Percentiles rank a stretch among this genome's conserved stretches.
These are phyloP conservation scores for Phytophthora tentaculata DNA, from an alignment of 352 stramenopile species.

Conservation along the genomic window DNA sequence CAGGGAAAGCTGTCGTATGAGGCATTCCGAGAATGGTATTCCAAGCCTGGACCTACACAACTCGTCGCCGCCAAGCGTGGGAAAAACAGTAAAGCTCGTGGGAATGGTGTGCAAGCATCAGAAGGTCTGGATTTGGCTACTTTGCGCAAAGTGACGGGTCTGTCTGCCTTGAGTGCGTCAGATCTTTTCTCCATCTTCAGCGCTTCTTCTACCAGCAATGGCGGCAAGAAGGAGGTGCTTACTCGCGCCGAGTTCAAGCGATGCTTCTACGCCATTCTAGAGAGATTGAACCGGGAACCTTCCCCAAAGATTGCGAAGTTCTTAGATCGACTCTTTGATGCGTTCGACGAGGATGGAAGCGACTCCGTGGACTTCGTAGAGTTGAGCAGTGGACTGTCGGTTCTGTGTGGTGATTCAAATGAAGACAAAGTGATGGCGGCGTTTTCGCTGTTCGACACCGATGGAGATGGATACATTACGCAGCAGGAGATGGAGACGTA, in stretches of 20 bases:
- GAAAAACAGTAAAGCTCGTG: constrained; percentile 11
- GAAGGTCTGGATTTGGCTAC: constrained; percentile 30
- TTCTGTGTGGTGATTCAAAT: constrained; percentile 72
- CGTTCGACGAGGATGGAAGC: constrained; percentile 75
- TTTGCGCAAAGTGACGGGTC: constrained; percentile 61
- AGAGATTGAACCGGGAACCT: constrained; percentile 59
- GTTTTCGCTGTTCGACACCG: constrained; percentile 87
- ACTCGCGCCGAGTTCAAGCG: constrained; percentile 73
- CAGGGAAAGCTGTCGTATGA: constrained; percentile 80
- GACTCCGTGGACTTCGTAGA: constrained; percentile 82
- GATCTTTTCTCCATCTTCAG: constrained; percentile 73
- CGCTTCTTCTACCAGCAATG: constrained; percentile 28
- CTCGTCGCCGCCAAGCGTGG: constrained; percentile 30
- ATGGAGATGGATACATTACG: constrained; percentile 87
- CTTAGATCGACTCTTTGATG: constrained; percentile 76
- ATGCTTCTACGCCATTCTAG: constrained; percentile 70
- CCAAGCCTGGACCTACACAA: constrained; percentile 60
- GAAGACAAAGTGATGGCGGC: constrained; percentile 82
- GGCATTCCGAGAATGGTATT: constrained; percentile 83
- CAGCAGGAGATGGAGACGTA: constrained; percentile 85
- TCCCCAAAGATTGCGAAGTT: constrained; percentile 63
- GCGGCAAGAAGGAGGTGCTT: constrained; percentile 35
- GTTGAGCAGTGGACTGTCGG: constrained; percentile 76
- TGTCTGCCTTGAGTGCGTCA: constrained; percentile 53
- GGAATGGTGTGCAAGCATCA: constrained; percentile 19